phyloP scores from a whole-genome alignment of 208 protist species.

The Balamuthia mandrillaris region DNA sequence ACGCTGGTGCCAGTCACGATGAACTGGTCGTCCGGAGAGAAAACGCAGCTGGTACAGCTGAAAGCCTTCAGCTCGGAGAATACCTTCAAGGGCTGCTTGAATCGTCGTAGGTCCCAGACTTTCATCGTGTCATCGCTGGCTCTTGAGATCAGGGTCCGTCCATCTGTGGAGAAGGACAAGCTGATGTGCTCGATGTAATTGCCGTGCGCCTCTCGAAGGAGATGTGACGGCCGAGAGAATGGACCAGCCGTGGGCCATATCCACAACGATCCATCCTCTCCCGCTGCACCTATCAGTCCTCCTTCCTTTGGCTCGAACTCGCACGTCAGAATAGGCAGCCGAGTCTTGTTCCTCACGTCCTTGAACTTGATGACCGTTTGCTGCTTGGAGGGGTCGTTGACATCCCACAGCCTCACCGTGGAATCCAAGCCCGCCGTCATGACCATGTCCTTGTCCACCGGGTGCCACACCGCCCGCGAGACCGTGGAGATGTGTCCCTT shows the following conservation, averaged over 20 bases:
- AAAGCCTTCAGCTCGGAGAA: background rate
- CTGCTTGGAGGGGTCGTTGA: background rate
- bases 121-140: background rate
- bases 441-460: background rate
- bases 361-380: background rate
- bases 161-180: background rate
- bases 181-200: background rate
- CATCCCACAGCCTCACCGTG: constrained; percentile 33
- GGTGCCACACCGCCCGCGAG: background rate
- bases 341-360: background rate
- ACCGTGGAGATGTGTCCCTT: background rate
- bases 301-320: background rate
- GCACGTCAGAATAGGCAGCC: background rate
- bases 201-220: background rate
- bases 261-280: background rate
- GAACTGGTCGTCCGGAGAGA: constrained; percentile 11
- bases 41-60: background rate
- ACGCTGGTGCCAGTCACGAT: constrained; percentile 23
- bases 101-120: background rate
- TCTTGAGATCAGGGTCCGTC: background rate
- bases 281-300: background rate
- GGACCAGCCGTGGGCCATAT: background rate
- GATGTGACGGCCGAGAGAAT: background rate
- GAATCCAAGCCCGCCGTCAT: background rate
- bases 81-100: background rate